Evolutionary conservation across 257 asterid genomes (phyloP).

Genomic region (Eucommia ulmoides): DNA sequence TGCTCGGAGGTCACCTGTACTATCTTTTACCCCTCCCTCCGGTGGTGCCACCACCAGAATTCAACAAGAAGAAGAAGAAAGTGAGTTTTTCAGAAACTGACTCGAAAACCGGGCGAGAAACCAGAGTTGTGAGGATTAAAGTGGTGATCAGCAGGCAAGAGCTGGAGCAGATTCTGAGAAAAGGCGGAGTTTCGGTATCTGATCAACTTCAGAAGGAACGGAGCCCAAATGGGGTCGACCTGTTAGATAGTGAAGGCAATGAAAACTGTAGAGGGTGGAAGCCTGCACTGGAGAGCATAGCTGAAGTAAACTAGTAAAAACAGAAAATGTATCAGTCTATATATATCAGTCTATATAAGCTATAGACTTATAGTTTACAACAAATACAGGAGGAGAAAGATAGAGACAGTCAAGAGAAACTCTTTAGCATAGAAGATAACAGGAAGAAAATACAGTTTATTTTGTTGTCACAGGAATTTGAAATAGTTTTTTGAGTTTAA

Average conservation of each 20-base stretch:
- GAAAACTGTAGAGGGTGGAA: neutral
- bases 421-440: too few species aligned
- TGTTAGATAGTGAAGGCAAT: neutral
- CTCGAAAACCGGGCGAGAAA: neutral
- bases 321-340: too few species aligned
- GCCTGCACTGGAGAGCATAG: neutral
- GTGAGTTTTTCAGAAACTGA: too few species aligned
- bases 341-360: too few species aligned
- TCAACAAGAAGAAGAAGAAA: neutral
- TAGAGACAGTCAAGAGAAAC: too few species aligned
- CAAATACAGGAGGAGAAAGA: too few species aligned
- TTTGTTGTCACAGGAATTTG: too few species aligned
- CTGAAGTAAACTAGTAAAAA: too few species aligned
- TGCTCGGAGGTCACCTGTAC: neutral
- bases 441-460: too few species aligned
- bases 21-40: neutral
- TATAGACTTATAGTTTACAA: too few species aligned
- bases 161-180: neutral
- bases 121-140: neutral
- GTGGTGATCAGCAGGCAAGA: neutral
- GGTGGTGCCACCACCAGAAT: neutral
- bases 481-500: too few species aligned
- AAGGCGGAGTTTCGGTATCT: neutral
- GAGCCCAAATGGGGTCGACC: neutral
- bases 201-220: neutral